A percentile compares a stretch with the other conserved stretches of the same genome.
These are phyloP conservation scores for Apiotrichum mycotoxinovorans DNA, from an alignment of 1,284 basidiomycete species.

Conservation along the genomic window DNA sequence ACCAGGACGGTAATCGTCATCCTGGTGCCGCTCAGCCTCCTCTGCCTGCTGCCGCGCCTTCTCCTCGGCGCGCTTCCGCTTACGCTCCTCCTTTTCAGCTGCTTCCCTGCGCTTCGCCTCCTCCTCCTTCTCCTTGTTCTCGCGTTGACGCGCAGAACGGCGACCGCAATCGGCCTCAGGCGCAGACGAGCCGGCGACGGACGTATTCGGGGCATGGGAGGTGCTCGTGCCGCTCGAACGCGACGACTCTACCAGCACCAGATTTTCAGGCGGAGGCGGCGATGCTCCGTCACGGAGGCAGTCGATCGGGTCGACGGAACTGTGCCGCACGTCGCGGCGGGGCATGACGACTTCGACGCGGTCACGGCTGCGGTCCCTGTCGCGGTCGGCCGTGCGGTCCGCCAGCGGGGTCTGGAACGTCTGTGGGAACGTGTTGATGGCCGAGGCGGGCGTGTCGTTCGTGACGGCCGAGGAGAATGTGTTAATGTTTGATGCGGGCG, in stretches of 20 bases:
- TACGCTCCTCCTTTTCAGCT: constrained; percentile 24
- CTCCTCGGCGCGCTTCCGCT: constrained; percentile 19
- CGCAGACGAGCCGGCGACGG: neutral
- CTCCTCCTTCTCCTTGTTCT: constrained; percentile 17
- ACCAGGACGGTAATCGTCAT: constrained; percentile 1
- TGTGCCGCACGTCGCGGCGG: constrained; percentile 5
- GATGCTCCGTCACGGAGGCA: neutral
- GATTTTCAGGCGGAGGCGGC: neutral
- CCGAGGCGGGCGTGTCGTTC: neutral
- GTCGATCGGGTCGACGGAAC: constrained; percentile 9
- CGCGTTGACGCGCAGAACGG: constrained; percentile 18
- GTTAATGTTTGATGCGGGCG: neutral
- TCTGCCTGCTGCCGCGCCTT: constrained; percentile 14
- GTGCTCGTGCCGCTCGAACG: neutral
- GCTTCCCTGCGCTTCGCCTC: constrained; percentile 21
- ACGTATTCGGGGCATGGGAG: neutral
- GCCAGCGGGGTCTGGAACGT: neutral
- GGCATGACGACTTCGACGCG: constrained; percentile 8
- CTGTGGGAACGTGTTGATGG: neutral
- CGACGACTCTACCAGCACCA: neutral
- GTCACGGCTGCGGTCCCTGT: too few species aligned
- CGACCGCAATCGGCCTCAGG: neutral
- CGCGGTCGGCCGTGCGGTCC: too few species aligned
- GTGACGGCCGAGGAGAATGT: neutral
- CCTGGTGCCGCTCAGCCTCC: constrained; percentile 2